Percentiles rank a stretch among this genome's conserved stretches.
Evolutionary conservation across 2,329 filamentous ascomycete genomes (phyloP).

Genomic region (Cryphonectria japonica): DNA sequence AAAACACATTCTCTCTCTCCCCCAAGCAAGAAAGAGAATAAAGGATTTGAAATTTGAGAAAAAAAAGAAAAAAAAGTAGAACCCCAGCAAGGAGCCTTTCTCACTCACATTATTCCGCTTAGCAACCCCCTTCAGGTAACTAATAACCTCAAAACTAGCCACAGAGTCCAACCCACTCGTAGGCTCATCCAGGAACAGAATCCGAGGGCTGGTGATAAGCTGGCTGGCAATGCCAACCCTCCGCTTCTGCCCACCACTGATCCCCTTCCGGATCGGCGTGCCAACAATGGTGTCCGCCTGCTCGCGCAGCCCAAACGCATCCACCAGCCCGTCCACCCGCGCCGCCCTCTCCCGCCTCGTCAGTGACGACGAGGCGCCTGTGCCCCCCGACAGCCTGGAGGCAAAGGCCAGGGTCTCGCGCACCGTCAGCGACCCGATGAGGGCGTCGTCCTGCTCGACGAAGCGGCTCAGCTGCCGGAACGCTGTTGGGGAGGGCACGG

Average conservation of each 20-base stretch:
- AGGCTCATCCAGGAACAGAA: constrained; percentile 83
- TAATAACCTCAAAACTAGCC: constrained; percentile 76
- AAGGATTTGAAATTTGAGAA: too few species aligned
- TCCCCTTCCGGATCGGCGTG: constrained; percentile 80
- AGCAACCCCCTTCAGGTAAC: constrained; percentile 69
- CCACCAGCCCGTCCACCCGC: constrained; percentile 68
- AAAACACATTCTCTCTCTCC: too few species aligned
- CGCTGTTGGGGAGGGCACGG: constrained; percentile 50
- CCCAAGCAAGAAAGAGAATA: too few species aligned
- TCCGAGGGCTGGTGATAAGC: constrained; percentile 78
- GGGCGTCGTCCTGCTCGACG: constrained; percentile 86
- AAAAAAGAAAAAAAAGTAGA: neutral
- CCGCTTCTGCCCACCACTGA: constrained; percentile 84
- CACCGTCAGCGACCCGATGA: constrained; percentile 81
- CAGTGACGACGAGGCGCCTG: constrained; percentile 42
- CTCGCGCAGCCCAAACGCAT: constrained; percentile 71
- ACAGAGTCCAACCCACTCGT: constrained; percentile 83
- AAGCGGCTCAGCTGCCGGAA: constrained; percentile 74
- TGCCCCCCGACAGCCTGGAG: constrained; percentile 65
- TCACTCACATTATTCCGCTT: constrained; percentile 63
- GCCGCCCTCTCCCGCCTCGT: constrained; percentile 59
- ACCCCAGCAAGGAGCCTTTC: too few species aligned
- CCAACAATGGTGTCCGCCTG: constrained; percentile 76
- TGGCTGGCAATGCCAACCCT: constrained; percentile 79
- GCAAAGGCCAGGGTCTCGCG: constrained; percentile 80